Conservation (phyloP, 768 basidiomycete genomes). For the Termitomyces sp. region DNA sequence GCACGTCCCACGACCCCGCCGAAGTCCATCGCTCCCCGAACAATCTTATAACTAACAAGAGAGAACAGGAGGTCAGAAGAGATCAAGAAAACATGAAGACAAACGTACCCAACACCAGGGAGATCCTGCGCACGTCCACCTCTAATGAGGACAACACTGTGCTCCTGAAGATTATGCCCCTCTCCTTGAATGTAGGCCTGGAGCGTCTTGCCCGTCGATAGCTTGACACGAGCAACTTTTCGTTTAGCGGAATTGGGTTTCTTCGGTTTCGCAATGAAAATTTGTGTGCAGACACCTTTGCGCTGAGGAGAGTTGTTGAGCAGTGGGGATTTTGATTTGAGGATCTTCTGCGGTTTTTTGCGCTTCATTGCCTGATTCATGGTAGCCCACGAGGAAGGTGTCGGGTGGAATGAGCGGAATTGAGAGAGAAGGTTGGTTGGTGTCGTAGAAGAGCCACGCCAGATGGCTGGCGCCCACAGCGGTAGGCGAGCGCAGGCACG, state of each 20-base stretch:
- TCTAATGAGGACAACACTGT: constrained; percentile 91
- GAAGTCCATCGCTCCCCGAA: constrained; percentile 90
- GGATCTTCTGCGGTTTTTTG: constrained; percentile 55
- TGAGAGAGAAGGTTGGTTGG: constrained; percentile 20
- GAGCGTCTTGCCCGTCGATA: constrained; percentile 83
- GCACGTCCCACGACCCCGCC: constrained; percentile 84
- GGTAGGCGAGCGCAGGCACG: constrained; percentile 31
- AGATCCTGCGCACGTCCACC: constrained; percentile 97
- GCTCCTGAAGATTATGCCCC: constrained; percentile 97
- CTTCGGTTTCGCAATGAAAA: constrained; percentile 84
- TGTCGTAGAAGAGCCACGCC: constrained; percentile 11
- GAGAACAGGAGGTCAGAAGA: neutral
- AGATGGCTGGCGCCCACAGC: constrained; percentile 27
- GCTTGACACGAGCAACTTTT: constrained; percentile 92
- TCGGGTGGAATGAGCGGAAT: constrained; percentile 60
- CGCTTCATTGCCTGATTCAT: constrained; percentile 88
- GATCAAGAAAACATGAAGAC: neutral
- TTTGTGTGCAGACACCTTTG: constrained; percentile 87
- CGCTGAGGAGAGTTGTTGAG: constrained; percentile 79
- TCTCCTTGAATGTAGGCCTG: constrained; percentile 97
- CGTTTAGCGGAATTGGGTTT: constrained; percentile 99
- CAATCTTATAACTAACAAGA: constrained; percentile 80
- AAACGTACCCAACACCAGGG: constrained; percentile 87
- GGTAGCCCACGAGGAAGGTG: constrained; percentile 59
- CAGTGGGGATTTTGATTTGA: constrained; percentile 74